A percentile compares a stretch with the other conserved stretches of the same genome.
Evolutionary conservation across 495 filamentous ascomycete genomes (phyloP).

Genomic region (Astrocystis sublimbata): DNA sequence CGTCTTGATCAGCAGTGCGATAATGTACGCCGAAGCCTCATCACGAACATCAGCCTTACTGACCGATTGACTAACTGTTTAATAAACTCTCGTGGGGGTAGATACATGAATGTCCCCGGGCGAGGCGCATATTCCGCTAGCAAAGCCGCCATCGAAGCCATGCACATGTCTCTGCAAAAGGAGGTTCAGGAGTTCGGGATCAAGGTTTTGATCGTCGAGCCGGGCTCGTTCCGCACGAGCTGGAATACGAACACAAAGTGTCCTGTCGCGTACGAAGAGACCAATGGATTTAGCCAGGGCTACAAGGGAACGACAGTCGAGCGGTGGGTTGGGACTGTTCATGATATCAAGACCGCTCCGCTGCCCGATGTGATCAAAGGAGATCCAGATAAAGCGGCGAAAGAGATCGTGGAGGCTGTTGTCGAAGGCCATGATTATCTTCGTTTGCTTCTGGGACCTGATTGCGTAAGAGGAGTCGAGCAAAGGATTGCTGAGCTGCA

Average conservation of each 20-base stretch:
- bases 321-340: slow-evolving; percentile 5
- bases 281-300: slow-evolving; percentile 12
- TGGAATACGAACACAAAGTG: slow-evolving; percentile 26
- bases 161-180: slow-evolving; percentile 37
- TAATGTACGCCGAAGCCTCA: slow-evolving; percentile 42
- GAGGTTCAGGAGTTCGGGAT: slow-evolving; percentile 50
- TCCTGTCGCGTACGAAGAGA: slow-evolving; percentile 26
- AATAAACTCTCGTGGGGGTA: neutral
- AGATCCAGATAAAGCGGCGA: slow-evolving; percentile 44
- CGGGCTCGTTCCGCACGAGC: slow-evolving; percentile 42
- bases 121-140: slow-evolving; percentile 43
- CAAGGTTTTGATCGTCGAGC: slow-evolving; percentile 48
- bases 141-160: slow-evolving; percentile 45
- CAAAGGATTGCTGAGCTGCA: neutral
- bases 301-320: slow-evolving; percentile 23
- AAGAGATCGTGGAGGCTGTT: slow-evolving; percentile 41
- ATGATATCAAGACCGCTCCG: neutral
- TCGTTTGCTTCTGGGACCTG: slow-evolving; percentile 11
- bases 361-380: slow-evolving; percentile 24
- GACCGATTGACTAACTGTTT: neutral
- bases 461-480: neutral
- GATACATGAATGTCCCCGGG: slow-evolving; percentile 14
- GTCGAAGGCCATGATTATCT: slow-evolving; percentile 15
- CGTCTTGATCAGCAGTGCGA: slow-evolving; percentile 47
- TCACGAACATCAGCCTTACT: neutral